Evolutionary conservation across 306 rosid species (phyloP).

Genomic region (Castanopsis chinensis): DNA sequence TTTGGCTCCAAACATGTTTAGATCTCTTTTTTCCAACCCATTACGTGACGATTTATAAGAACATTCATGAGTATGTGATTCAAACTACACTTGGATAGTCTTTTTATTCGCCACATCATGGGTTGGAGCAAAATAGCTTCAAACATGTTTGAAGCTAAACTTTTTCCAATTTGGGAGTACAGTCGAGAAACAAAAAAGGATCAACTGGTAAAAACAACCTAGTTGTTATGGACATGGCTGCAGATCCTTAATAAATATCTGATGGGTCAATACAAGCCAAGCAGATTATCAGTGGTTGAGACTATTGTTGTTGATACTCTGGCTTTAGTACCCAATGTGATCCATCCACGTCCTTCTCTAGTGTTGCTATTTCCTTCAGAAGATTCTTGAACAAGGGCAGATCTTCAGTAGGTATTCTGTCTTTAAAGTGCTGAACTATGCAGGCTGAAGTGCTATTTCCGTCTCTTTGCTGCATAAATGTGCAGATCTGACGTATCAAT

Average conservation of each 20-base stretch:
- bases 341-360: constrained; percentile 61
- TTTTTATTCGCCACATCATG: too few species aligned
- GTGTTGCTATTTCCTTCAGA: constrained; percentile 79
- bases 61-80: too few species aligned
- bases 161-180: background rate
- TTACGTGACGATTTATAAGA: too few species aligned
- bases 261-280: background rate
- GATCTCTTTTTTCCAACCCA: too few species aligned
- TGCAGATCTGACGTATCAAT: constrained; percentile 72
- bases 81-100: too few species aligned
- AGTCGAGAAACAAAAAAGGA: background rate
- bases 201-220: background rate
- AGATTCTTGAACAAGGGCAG: constrained; percentile 93
- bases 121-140: too few species aligned
- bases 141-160: too few species aligned
- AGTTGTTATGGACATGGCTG: background rate
- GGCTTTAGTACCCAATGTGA: constrained; percentile 80
- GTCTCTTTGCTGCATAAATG: constrained; percentile 76
- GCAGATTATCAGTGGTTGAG: constrained; percentile 7
- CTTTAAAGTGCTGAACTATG: constrained; percentile 85
- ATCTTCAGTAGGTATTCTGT: constrained; percentile 68
- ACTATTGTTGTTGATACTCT: constrained; percentile 51
- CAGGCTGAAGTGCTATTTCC: constrained; percentile 60
- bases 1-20: too few species aligned
- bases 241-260: background rate